phyloP scores from a whole-genome alignment of 2,329 filamentous ascomycete genomes.

The Alternaria atra region DNA sequence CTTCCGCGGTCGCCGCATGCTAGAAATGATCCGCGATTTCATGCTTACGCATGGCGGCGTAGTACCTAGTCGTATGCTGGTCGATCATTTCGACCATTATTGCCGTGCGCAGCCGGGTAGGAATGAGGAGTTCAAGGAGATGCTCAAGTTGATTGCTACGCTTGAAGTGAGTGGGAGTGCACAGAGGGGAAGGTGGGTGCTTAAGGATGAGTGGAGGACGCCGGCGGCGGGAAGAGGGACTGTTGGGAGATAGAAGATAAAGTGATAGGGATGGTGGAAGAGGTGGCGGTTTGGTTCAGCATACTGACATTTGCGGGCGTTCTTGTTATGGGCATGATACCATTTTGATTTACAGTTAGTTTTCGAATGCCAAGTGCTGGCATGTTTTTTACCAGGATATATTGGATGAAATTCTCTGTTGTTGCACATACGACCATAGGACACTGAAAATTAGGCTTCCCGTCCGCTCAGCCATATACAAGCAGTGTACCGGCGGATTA shows the following conservation, averaged over 20 bases:
- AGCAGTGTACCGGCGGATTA: too few species aligned
- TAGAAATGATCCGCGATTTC: slow-evolving; percentile 74
- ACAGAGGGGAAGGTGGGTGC: slow-evolving; percentile 63
- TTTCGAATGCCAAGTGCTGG: not conserved
- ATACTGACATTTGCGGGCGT: not conserved
- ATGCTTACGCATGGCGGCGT: slow-evolving; percentile 79
- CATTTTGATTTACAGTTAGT: not conserved
- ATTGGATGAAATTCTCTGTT: too few species aligned
- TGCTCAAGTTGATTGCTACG: slow-evolving; percentile 77
- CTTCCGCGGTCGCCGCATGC: slow-evolving; percentile 54
- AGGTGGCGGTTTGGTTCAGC: not conserved
- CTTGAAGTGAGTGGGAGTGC: slow-evolving; percentile 66
- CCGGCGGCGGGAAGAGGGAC: not conserved
- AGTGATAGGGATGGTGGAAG: not conserved
- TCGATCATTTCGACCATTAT: slow-evolving; percentile 87
- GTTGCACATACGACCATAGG: too few species aligned
- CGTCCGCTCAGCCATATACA: too few species aligned
- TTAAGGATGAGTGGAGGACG: slow-evolving; percentile 63
- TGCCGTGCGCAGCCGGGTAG: slow-evolving; percentile 75
- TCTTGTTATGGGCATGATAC: not conserved
- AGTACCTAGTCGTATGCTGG: slow-evolving; percentile 82
- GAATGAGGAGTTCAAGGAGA: slow-evolving; percentile 78
- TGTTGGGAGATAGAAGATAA: not conserved
- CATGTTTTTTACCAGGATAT: not conserved
- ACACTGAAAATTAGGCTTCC: too few species aligned